Conservation (phyloP, 2,329 filamentous ascomycete species). For the Thielaviopsis euricoi region DNA sequence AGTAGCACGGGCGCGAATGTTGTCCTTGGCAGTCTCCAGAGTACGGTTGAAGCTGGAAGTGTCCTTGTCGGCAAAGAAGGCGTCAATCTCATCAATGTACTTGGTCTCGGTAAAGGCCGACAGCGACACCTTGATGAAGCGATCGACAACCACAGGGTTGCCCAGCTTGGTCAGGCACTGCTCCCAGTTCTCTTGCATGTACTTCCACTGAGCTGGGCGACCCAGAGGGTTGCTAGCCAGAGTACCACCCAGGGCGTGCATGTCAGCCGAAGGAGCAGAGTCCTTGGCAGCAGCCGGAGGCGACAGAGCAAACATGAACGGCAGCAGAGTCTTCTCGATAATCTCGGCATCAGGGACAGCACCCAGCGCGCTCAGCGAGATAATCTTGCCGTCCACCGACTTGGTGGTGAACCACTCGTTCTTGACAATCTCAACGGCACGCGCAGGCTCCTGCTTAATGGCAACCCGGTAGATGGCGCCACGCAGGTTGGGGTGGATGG, state of each 20-base stretch:
- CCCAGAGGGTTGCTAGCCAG: slow-evolving; percentile 58
- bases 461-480: slow-evolving; percentile 65
- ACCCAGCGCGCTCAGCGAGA: slow-evolving; percentile 62
- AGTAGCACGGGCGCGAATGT: slow-evolving; percentile 63
- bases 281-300: slow-evolving; percentile 32
- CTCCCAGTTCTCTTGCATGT: slow-evolving; percentile 71
- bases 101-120: slow-evolving; percentile 59
- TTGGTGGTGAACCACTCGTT: slow-evolving; percentile 70
- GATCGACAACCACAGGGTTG: slow-evolving; percentile 79
- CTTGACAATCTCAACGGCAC: slow-evolving; percentile 58
- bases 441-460: slow-evolving; percentile 51
- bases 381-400: slow-evolving; percentile 81
- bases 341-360: slow-evolving; percentile 52
- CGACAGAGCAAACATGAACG: slow-evolving; percentile 60
- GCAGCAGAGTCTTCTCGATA: slow-evolving; percentile 47
- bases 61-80: slow-evolving; percentile 78
- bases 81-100: slow-evolving; percentile 57
- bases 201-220: slow-evolving; percentile 67
- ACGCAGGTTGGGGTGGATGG: slow-evolving; percentile 70
- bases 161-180: slow-evolving; percentile 52
- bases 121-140: slow-evolving; percentile 66
- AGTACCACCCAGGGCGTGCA: slow-evolving; percentile 63
- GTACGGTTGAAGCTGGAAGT: slow-evolving; percentile 75
- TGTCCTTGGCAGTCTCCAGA: slow-evolving; percentile 71
- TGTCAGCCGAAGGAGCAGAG: slow-evolving; percentile 69